A percentile compares a stretch with the other conserved stretches of the same genome.
These are phyloP conservation scores for Datisca glomerata DNA, from an alignment of 306 rosid genomes.

Conservation along the genomic window DNA sequence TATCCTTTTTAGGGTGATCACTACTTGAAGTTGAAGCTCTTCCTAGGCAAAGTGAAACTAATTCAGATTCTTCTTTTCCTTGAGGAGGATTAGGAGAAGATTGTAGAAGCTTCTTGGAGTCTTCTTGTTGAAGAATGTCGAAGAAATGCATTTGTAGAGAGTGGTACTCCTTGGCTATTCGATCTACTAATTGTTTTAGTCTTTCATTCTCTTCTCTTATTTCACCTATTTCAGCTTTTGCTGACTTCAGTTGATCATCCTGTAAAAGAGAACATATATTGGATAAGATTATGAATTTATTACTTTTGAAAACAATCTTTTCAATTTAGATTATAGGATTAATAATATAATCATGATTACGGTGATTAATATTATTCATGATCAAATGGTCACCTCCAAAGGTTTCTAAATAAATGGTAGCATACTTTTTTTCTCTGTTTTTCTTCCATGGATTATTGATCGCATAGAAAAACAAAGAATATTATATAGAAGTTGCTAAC, in stretches of 20 bases:
- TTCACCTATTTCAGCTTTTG: conserved; percentile 27
- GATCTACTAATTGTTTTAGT: conserved; percentile 20
- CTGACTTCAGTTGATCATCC: conserved; percentile 18
- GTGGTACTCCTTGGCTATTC: conserved; percentile 19
- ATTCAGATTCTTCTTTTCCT: conserved; percentile 16
- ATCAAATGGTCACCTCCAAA: too few species aligned
- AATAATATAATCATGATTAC: too few species aligned
- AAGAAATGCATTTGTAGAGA: conserved; percentile 24
- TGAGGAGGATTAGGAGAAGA: background rate
- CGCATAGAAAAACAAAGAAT: too few species aligned
- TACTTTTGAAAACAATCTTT: too few species aligned
- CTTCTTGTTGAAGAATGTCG: conserved; percentile 21
- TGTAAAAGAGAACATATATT: too few species aligned
- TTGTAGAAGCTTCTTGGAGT: conserved; percentile 9
- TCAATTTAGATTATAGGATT: too few species aligned
- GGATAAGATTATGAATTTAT: too few species aligned
- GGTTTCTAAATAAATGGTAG: too few species aligned
- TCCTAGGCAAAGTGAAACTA: conserved; percentile 51
- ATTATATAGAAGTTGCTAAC: too few species aligned
- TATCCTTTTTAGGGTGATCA: background rate
- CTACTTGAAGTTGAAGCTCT: conserved; percentile 11
- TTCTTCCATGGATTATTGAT: too few species aligned
- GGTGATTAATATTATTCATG: too few species aligned
- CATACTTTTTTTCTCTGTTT: too few species aligned
- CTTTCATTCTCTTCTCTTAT: conserved; percentile 37